Evolutionary conservation across 116 monocot species (phyloP).

Genomic region (Papilionanthe hybrid): DNA sequence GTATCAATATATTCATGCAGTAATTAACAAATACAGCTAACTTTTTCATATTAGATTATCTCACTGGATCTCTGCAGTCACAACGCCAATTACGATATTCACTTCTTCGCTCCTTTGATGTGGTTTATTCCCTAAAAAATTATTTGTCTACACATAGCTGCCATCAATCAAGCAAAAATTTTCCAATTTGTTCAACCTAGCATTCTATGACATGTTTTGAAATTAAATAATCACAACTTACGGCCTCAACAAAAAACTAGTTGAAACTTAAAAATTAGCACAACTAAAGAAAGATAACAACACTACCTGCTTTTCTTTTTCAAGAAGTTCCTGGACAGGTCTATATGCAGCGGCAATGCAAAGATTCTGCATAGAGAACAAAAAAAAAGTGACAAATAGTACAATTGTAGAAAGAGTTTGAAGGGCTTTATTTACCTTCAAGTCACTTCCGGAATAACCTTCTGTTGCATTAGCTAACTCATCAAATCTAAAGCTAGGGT

Average conservation of each 20-base stretch:
- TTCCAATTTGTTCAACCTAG: not conserved
- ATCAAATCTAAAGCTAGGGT: constrained; percentile 51
- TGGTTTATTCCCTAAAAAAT: not conserved
- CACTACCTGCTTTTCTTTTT: constrained; percentile 75
- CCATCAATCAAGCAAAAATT: not conserved
- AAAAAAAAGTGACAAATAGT: not conserved
- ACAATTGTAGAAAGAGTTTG: not conserved
- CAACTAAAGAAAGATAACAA: not conserved
- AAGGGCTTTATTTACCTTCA: constrained; percentile 50
- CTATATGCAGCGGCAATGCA: constrained; percentile 93
- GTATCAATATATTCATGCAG: not conserved
- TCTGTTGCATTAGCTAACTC: constrained; percentile 90
- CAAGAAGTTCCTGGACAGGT: constrained; percentile 91
- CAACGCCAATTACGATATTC: not conserved
- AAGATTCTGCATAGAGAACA: constrained; percentile 60
- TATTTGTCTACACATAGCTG: not conserved
- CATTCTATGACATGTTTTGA: no score
- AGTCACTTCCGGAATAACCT: constrained; percentile 98
- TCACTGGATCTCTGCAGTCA: not conserved
- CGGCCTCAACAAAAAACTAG: not conserved
- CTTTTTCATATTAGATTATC: not conserved
- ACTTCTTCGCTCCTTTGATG: not conserved
- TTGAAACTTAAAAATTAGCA: not conserved
- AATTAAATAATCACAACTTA: no score
- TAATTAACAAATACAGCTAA: not conserved